Conservation (phyloP, 2,329 filamentous ascomycete species). For the Penicillium vulpinum region DNA sequence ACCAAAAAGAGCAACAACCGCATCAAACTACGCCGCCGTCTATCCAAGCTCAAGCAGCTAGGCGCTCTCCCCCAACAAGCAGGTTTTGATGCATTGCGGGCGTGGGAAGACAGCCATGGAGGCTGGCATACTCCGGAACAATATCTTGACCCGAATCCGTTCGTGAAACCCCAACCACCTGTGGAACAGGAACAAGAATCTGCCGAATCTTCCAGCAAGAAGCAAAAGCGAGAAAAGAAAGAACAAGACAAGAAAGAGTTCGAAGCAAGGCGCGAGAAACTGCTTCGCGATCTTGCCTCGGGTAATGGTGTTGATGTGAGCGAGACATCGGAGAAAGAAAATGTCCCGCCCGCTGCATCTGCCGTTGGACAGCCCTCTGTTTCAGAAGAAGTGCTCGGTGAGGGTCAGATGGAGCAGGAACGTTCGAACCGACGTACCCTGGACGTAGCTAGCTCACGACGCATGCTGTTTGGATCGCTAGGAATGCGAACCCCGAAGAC, state of each 20-base stretch:
- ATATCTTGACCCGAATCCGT: neutral
- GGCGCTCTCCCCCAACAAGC: conserved; percentile 55
- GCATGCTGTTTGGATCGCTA: conserved; percentile 71
- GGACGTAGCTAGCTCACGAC: conserved; percentile 63
- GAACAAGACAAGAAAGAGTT: conserved; percentile 46
- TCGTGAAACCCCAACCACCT: neutral
- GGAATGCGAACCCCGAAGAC: conserved; percentile 68
- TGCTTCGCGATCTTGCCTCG: conserved; percentile 53
- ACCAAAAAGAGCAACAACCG: conserved; percentile 60
- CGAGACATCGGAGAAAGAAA: conserved; percentile 32
- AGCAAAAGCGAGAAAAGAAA: conserved; percentile 23
- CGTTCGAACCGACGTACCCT: conserved; percentile 45
- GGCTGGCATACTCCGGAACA: conserved; percentile 25
- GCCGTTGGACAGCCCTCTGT: conserved; percentile 12
- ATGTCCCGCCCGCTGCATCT: conserved; percentile 23
- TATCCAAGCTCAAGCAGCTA: conserved; percentile 55
- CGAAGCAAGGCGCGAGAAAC: conserved; percentile 51
- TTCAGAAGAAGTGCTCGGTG: conserved; percentile 9
- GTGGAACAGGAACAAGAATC: neutral
- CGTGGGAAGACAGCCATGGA: conserved; percentile 35
- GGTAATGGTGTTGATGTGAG: conserved; percentile 54
- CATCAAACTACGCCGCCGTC: conserved; percentile 50
- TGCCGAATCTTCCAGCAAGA: conserved; percentile 7
- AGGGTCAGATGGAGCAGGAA: conserved; percentile 15
- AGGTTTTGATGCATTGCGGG: conserved; percentile 50